These are phyloP conservation scores for Brettanomyces anomalus DNA, from an alignment of 805 yeast species.

Conservation along the genomic window DNA sequence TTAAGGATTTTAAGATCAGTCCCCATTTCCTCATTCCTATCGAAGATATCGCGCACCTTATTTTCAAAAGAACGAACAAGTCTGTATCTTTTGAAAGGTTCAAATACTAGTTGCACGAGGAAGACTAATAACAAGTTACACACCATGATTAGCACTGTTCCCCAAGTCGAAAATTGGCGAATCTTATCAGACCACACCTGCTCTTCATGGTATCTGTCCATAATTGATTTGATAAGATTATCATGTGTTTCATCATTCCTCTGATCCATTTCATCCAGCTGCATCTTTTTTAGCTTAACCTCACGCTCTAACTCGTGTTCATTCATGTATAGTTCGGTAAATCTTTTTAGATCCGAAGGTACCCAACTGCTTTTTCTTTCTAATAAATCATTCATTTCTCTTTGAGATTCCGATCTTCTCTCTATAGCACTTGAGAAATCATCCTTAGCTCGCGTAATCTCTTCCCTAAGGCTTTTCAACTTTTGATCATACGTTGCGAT, in stretches of 20 bases:
- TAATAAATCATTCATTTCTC: constrained; percentile 76
- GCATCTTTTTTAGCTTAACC: constrained; percentile 42
- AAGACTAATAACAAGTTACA: constrained; percentile 71
- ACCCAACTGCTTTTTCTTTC: constrained; percentile 83
- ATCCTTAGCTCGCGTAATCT: constrained; percentile 40
- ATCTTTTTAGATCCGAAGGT: constrained; percentile 68
- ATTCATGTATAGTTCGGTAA: constrained; percentile 70
- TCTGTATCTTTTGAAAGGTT: constrained; percentile 87
- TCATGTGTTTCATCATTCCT: constrained; percentile 62
- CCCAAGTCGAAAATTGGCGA: constrained; percentile 92
- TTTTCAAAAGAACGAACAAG: constrained; percentile 78
- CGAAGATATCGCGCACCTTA: constrained; percentile 53
- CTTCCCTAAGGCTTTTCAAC: constrained; percentile 37
- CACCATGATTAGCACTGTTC: constrained; percentile 85
- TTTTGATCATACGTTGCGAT: constrained; percentile 50
- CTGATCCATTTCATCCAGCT: constrained; percentile 46
- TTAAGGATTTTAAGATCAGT: constrained; percentile 11
- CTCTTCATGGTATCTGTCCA: constrained; percentile 90
- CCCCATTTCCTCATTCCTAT: constrained; percentile 20
- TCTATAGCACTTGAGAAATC: constrained; percentile 53
- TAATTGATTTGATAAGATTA: constrained; percentile 62
- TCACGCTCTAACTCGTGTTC: constrained; percentile 66
- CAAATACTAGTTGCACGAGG: constrained; percentile 77
- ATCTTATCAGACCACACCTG: constrained; percentile 98
- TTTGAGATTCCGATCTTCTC: constrained; percentile 60